Conservation (phyloP, 148 eudicot species). For the Vaccinium corymbosum region DNA sequence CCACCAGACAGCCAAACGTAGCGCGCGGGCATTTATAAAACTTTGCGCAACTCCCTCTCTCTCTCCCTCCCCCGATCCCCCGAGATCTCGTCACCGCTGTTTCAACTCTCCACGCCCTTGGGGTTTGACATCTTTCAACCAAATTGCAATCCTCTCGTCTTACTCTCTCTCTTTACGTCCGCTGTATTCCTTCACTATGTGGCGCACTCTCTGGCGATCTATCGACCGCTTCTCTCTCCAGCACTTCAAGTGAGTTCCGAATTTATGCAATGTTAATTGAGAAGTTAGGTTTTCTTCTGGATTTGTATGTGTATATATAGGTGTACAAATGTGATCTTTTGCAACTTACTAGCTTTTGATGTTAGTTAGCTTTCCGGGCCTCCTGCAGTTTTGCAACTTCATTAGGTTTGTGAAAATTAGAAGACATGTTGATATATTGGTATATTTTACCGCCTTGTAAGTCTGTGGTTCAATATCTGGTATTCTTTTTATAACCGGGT, state of each 20-base stretch:
- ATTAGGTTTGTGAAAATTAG: background rate
- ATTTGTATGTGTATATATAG: background rate
- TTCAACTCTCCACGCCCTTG: background rate
- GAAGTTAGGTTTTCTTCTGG: background rate
- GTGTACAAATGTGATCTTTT: background rate
- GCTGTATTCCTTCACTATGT: constrained; percentile 24
- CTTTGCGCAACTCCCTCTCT: background rate
- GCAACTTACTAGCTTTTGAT: background rate
- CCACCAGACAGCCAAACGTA: background rate
- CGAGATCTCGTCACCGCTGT: background rate
- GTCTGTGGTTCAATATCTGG: background rate
- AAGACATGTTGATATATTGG: background rate
- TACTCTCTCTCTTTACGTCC: background rate
- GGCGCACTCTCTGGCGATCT: constrained; percentile 51
- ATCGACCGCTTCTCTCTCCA: constrained; percentile 54
- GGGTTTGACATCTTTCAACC: background rate
- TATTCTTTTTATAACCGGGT: too few relatives aligned
- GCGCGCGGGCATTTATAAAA: background rate
- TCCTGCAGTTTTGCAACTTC: background rate
- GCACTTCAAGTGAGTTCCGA: constrained; percentile 35
- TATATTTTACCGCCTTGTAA: background rate
- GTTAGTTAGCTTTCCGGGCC: background rate
- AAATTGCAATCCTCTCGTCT: background rate
- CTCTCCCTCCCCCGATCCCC: background rate
- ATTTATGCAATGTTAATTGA: background rate